Base-by-base conservation (phyloP, 2,329 filamentous ascomycete genomes). In the Aspergillus sp. region DNA sequence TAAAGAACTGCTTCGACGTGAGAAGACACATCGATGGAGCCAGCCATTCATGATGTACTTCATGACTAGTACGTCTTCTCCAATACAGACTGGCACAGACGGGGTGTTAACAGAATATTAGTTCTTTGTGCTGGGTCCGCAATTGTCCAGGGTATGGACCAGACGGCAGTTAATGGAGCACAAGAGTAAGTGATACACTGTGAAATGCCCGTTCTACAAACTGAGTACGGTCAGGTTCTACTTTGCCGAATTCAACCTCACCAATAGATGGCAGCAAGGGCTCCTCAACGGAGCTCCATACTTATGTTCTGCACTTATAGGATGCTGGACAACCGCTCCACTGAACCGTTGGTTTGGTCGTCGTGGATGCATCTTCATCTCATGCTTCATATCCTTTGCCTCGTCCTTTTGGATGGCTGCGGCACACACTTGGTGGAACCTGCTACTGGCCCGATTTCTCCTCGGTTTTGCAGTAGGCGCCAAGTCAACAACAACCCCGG, bases 321-420 rank as follows among this genome's bases (percentile, higher is more conserved):
- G 41, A 44, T 44, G 41, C 5, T 44, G 41, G 41, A 44, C 41
- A 7, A 44, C 41, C 2, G 41, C 41, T 2, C 41, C 41, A 3
- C 8, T 44, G 1, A 38, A 27, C 5, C 17, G 27, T 7, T 51
- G 17, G 41, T 32, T 41, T 42, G 41, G 89, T 7, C 86, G 89
- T 47, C 83, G 88, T 3, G 88, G 89, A 11, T 90, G 87, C 19
- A 92, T 94, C 63, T 93, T 92, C 74, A 77, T 91, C 58, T 86
- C 90, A 3, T 90, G 89, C 47, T 84, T 89, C 63, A 87, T 93
- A 70, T 89, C 88, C 19, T 78, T 77, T n/a, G 68, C 80, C 23
- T 74, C 81, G 8, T 81, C 77, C 62, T 71, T 81, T 32, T 85
- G 83, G 83, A 80, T 84, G 69, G 82, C 84, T 0, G 89, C 91